Percentiles rank a stretch among this genome's conserved stretches.
phyloP scores from a whole-genome alignment of 108 stramenopile species.

The Seminavis robusta region DNA sequence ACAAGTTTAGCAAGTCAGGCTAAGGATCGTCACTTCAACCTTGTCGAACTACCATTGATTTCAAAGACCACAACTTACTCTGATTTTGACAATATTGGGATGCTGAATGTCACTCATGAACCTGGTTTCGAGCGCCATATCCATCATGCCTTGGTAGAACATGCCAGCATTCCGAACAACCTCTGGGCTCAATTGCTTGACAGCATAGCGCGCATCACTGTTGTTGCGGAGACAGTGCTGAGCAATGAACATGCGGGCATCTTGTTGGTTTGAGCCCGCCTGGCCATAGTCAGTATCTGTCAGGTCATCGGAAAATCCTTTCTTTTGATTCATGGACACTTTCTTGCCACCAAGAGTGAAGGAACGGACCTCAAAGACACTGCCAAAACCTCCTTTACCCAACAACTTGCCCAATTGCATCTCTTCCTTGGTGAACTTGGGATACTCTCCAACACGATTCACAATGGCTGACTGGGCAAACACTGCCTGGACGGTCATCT shows the following conservation, averaged over 20 bases:
- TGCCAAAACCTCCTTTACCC: slow-evolving; percentile 62
- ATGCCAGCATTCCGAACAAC: slow-evolving; percentile 1
- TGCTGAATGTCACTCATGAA: slow-evolving; percentile 47
- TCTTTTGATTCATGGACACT: no score
- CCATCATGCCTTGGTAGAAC: slow-evolving; percentile 54
- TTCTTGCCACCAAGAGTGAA: slow-evolving; percentile 4
- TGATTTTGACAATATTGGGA: slow-evolving; percentile 68
- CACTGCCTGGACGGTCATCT: no score
- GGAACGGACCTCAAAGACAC: slow-evolving; percentile 46
- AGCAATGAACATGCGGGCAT: slow-evolving; percentile 3
- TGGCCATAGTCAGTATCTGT: neutral
- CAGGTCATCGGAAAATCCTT: slow-evolving; percentile 1
- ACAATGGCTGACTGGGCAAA: slow-evolving; percentile 11
- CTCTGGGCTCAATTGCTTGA: no score
- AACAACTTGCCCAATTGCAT: slow-evolving; percentile 43
- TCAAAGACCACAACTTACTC: slow-evolving; percentile 42
- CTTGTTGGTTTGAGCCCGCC: neutral
- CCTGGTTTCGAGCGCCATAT: slow-evolving; percentile 60
- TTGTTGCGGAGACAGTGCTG: slow-evolving; percentile 10
- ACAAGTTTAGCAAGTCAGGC: no score
- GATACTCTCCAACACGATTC: slow-evolving; percentile 14
- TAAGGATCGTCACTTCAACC: no score
- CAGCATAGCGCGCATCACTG: slow-evolving; percentile 11
- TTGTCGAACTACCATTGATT: slow-evolving; percentile 28
- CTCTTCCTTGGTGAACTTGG: slow-evolving; percentile 22